Evolutionary conservation across 108 stramenopile genomes (phyloP), one percentile per base, ranked within the genome.

Genomic region (Hondaea fermentalgiana): DNA sequence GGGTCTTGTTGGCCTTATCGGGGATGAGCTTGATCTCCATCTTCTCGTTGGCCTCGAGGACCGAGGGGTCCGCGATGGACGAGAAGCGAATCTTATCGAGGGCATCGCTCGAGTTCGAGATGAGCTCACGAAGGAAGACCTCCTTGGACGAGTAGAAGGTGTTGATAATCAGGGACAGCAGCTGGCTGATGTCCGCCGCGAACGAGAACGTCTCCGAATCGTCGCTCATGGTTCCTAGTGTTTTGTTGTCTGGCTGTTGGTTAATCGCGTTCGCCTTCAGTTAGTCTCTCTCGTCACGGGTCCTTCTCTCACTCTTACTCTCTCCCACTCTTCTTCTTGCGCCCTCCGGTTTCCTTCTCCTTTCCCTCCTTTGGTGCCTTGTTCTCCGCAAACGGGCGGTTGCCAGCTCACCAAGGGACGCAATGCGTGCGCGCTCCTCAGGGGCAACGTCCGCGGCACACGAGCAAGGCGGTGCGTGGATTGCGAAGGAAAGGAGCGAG

Each of bases 131-230:
- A 76, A 99, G 96, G 93, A 99, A 99, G 91, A 98, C 96, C 92
- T 99, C 99, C 97, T 99, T 99, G 97, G 98, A 98, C 91, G 98
- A 98, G 96, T 99, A 99, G 92, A 99, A 99, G 76, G 59, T 88
- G 92, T 93, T 95, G 94, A 95, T 96, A 72, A 94, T 99, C 95
- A 99, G 94, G 89, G 98, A 98, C 87, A 99, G 95, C 44, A 99
- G 97, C 95, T 99, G 99, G 95, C 98, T 99, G 97, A 99, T 99
- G 91, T 99, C 99, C 64, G 99, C 99, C 44, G 96, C 96, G 95
- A 99, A 99, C 88, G 99, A 98, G 91, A 97, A 99, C 91, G 97
- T 98, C 95, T 99, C 99, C 42, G 97, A 91, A 10, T 29, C 60
- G 28, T 89, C 88, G 49, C 49, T 53, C 76, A 83, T 83, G n/a